phyloP scores from a whole-genome alignment of 2,329 filamentous ascomycete species.

The Hymenoscyphus scutula region DNA sequence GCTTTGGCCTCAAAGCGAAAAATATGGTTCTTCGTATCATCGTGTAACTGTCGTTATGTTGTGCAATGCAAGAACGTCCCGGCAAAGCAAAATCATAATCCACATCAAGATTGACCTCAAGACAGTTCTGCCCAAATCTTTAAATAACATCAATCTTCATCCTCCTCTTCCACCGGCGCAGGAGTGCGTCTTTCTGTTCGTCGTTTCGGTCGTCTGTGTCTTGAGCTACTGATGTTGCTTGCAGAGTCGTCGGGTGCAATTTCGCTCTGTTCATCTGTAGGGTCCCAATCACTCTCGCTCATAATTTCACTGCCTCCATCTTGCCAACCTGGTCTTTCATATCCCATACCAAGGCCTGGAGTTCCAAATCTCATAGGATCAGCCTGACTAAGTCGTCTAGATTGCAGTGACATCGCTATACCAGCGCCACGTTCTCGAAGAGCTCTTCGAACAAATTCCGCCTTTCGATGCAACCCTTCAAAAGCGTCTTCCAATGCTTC shows the following conservation, averaged over 20 bases:
- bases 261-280: constrained; percentile 50
- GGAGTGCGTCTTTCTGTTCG: constrained; percentile 68
- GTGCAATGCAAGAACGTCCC: background rate
- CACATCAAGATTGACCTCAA: background rate
- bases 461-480: constrained; percentile 81
- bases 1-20: background rate
- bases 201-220: constrained; percentile 65
- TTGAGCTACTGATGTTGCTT: constrained; percentile 73
- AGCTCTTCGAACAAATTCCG: constrained; percentile 74
- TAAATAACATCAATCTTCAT: constrained; percentile 39
- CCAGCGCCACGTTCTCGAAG: constrained; percentile 81
- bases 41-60: background rate
- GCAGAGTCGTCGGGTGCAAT: constrained; percentile 77
- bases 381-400: constrained; percentile 28
- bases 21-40: background rate
- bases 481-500: constrained; percentile 92
- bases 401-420: constrained; percentile 44
- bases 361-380: constrained; percentile 43
- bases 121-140: background rate
- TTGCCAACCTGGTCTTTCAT: constrained; percentile 34
- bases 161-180: constrained; percentile 68
- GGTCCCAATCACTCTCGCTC: constrained; percentile 37
- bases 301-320: constrained; percentile 47
- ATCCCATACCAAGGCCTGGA: constrained; percentile 36
- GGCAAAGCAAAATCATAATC: background rate